Evolutionary conservation across 176 grass and related monocot species (phyloP).

Genomic region (Eremochloa ophiuroides): DNA sequence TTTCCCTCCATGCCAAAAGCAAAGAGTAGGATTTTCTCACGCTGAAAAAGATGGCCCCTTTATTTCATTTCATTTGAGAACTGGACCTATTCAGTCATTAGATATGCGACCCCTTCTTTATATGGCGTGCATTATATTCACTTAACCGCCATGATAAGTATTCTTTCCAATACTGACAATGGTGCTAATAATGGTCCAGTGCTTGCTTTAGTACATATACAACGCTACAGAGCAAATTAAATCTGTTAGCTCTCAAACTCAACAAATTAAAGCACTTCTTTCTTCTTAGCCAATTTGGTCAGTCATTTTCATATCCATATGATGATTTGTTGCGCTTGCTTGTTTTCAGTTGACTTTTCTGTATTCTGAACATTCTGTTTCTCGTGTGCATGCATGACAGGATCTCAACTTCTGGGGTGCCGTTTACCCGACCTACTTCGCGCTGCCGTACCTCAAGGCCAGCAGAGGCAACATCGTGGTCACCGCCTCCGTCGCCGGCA

Average conservation of each 20-base stretch:
- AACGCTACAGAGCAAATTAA: not conserved
- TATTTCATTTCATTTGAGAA: not conserved
- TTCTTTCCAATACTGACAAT: not conserved
- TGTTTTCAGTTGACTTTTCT: not conserved
- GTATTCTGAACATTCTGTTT: too few species aligned
- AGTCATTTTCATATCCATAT: too few species aligned
- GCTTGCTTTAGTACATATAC: not conserved
- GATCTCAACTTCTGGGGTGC: conserved; percentile 91
- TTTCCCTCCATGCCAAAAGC: not conserved
- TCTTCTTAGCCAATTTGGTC: not conserved
- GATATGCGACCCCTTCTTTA: not conserved
- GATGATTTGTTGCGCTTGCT: too few species aligned
- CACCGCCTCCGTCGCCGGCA: conserved; percentile 72
- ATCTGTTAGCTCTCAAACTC: not conserved
- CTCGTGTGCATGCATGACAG: too few species aligned
- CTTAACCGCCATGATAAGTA: not conserved
- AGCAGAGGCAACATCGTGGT: conserved; percentile 79
- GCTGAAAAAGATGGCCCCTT: not conserved
- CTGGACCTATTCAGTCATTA: not conserved
- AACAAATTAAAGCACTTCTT: too few species aligned
- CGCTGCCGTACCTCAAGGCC: conserved; percentile 67
- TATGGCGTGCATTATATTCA: not conserved
- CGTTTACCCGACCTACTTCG: conserved; percentile 81
- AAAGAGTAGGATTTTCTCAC: not conserved
- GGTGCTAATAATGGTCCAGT: not conserved